A percentile compares a stretch with the other conserved stretches of the same genome.
phyloP scores from a whole-genome alignment of 176 grass and related monocot species.

The Carex littledalei region DNA sequence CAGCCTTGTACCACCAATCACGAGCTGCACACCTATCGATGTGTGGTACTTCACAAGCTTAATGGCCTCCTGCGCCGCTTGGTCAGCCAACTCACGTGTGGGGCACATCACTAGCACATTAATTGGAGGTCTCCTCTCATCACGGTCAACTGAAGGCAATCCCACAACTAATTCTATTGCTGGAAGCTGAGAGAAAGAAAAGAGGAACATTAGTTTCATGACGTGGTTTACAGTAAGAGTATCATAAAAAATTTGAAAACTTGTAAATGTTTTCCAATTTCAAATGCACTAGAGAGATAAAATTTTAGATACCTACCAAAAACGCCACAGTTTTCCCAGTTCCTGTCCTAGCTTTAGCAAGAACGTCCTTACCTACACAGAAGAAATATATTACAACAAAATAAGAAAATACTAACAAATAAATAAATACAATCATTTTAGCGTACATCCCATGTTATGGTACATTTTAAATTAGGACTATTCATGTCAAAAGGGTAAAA shows the following conservation, averaged over 20 bases:
- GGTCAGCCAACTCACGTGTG: conserved; percentile 89
- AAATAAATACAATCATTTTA: not conserved
- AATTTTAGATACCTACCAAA: conserved; percentile 48
- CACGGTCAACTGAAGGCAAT: conserved; percentile 48
- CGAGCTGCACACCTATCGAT: conserved; percentile 81
- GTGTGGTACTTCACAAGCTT: conserved; percentile 88
- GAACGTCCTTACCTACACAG: conserved; percentile 83
- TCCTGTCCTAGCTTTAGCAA: conserved; percentile 96
- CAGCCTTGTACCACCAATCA: conserved; percentile 89
- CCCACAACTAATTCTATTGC: conserved; percentile 69
- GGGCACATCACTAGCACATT: conserved; percentile 85
- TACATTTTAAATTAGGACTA: too few species aligned
- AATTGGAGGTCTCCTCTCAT: conserved; percentile 65
- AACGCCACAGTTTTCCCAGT: conserved; percentile 98
- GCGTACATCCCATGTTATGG: not conserved
- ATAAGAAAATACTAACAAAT: not conserved
- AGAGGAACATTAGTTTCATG: not conserved
- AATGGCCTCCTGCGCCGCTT: conserved; percentile 69
- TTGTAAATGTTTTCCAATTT: not conserved
- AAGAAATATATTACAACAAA: conserved; percentile 13
- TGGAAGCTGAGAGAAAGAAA: conserved; percentile 52
- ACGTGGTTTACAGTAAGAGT: not conserved
- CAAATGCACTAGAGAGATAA: conserved; percentile 4
- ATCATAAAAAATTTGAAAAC: not conserved
- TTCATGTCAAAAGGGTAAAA: not conserved